Percentiles rank a stretch among this genome's conserved stretches.
Conservation (phyloP, 177 flowering plant genomes). For the Vitis hybrid region DNA sequence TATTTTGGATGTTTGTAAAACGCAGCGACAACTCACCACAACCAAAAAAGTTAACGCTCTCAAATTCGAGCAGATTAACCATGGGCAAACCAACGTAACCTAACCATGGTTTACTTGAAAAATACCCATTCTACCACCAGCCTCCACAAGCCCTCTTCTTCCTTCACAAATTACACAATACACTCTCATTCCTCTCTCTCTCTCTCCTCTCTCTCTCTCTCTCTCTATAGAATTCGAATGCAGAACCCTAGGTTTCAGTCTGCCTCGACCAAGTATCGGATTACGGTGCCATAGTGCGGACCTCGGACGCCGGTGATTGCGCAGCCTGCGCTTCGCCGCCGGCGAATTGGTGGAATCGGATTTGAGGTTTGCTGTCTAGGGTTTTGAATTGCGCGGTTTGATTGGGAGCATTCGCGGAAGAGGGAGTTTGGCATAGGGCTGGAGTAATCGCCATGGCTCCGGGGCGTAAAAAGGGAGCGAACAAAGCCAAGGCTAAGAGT, state of each 20-base stretch:
- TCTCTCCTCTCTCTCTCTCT: too few relatives aligned
- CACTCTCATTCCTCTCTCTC: not conserved
- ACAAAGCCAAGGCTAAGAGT: conserved; percentile 40
- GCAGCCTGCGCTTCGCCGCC: conserved; percentile 5
- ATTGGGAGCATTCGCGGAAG: not conserved
- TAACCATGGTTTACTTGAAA: not conserved
- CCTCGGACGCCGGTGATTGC: conserved; percentile 5
- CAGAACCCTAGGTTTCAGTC: not conserved
- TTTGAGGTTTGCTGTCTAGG: not conserved
- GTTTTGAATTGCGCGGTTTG: conserved; percentile 4
- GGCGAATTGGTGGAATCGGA: not conserved
- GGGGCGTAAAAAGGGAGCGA: conserved; percentile 72
- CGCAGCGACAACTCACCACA: too few relatives aligned
- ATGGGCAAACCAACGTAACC: not conserved
- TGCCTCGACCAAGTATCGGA: not conserved
- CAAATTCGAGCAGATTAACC: not conserved
- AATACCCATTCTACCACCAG: not conserved
- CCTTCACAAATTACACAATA: not conserved
- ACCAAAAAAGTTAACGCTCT: too few relatives aligned
- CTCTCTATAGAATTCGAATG: conserved; percentile 7
- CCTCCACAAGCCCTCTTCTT: not conserved
- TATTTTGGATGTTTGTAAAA: too few relatives aligned
- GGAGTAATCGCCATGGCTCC: conserved; percentile 68
- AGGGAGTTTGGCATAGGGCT: conserved; percentile 6
- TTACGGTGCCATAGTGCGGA: not conserved